Conservation (phyloP, 108 stramenopile species). For the Skeletonema grethae region DNA sequence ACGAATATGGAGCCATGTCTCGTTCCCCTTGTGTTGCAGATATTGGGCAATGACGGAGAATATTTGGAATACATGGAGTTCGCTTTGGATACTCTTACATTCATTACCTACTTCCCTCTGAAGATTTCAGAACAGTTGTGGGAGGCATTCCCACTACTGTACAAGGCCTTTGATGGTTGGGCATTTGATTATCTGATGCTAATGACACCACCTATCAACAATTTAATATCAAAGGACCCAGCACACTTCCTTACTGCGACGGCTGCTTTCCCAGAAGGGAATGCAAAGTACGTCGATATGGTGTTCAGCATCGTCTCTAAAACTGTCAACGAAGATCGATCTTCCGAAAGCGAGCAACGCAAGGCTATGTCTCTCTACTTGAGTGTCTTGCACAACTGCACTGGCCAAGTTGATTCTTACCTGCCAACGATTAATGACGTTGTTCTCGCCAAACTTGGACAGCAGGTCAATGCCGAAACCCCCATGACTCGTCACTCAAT, state of each 20-base stretch:
- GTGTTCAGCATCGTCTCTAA: conserved; percentile 88
- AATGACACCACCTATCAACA: conserved; percentile 93
- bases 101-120: conserved; percentile 92
- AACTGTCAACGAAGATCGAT: conserved; percentile 80
- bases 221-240: conserved; percentile 89
- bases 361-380: conserved; percentile 86
- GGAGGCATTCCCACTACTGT: conserved; percentile 92
- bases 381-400: conserved; percentile 91
- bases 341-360: conserved; percentile 86
- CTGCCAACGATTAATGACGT: conserved; percentile 85
- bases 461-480: conserved; percentile 75
- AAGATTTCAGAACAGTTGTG: conserved; percentile 87
- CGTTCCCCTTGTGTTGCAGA: conserved; percentile 83
- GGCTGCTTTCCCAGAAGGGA: conserved; percentile 57
- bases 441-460: conserved; percentile 79
- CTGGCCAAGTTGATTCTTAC: conserved; percentile 80
- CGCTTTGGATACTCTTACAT: conserved; percentile 91
- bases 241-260: conserved; percentile 70
- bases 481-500: conserved; percentile 75
- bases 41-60: conserved; percentile 90
- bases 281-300: conserved; percentile 81
- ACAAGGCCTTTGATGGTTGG: conserved; percentile 90
- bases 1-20: conserved; percentile 89
- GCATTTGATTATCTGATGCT: conserved; percentile 95
- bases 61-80: conserved; percentile 95